A percentile compares a stretch with the other conserved stretches of the same genome.
phyloP scores from a whole-genome alignment of 2,329 filamentous ascomycete species.

The Fusarium subglutinans region DNA sequence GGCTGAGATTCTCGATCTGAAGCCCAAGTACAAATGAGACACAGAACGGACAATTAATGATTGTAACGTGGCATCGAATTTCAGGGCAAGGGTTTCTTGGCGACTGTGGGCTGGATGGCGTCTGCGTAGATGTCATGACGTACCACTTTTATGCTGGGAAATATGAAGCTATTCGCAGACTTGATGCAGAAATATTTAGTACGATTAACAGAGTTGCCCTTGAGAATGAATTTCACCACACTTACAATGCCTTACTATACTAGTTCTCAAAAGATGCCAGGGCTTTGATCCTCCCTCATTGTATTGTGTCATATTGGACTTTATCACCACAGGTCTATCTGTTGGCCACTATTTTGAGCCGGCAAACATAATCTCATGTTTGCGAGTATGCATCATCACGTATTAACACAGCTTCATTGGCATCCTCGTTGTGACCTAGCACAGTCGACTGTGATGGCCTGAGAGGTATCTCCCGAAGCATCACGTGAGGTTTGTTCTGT shows the following conservation, averaged over 20 bases:
- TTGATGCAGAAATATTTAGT: neutral
- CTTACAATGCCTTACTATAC: too few species aligned
- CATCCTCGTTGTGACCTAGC: neutral
- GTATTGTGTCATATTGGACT: neutral
- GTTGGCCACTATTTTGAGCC: neutral
- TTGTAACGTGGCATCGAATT: neutral
- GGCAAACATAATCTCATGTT: neutral
- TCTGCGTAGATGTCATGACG: neutral
- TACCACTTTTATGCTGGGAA: neutral
- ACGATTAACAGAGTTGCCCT: rapidly evolving
- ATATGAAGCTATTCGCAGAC: neutral
- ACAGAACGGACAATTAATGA: neutral
- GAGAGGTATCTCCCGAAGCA: neutral
- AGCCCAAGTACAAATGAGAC: constrained; percentile 39
- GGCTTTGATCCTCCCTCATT: neutral
- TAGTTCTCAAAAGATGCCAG: neutral
- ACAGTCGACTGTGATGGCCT: neutral
- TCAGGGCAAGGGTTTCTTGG: neutral
- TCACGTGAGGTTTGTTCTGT: neutral
- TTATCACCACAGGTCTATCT: neutral
- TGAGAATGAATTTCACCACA: neutral
- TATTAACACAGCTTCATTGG: neutral
- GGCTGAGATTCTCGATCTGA: constrained; percentile 50
- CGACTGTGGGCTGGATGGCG: neutral
- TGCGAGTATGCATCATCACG: neutral